Conservation (phyloP, 2,329 filamentous ascomycete species). For the Iodosphaeria phyllophila region DNA sequence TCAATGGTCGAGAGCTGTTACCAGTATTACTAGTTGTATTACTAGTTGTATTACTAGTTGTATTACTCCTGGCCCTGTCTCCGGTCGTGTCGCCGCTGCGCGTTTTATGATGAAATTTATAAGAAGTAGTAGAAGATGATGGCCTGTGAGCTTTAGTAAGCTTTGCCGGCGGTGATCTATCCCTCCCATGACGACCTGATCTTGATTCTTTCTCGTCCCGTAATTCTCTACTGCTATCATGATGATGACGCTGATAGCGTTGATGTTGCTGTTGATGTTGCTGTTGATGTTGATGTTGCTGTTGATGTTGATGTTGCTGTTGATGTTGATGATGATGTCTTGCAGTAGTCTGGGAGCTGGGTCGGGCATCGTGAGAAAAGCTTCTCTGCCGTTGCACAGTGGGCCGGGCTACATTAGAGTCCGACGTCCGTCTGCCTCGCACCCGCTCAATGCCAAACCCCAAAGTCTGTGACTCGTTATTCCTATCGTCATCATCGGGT, state of each 20-base stretch:
- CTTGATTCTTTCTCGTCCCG: neutral
- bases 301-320: too few relatives aligned
- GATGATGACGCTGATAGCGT: too few relatives aligned
- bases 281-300: too few relatives aligned
- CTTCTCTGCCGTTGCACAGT: conserved; percentile 28
- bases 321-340: too few relatives aligned
- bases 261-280: too few relatives aligned
- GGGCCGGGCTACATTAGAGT: conserved; percentile 44
- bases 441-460: conserved; percentile 41
- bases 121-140: too few relatives aligned
- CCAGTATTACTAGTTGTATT: too few relatives aligned
- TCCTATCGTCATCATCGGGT: conserved; percentile 32
- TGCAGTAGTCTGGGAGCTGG: conserved; percentile 47
- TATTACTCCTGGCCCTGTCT: too few relatives aligned
- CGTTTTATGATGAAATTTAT: too few relatives aligned
- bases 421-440: conserved; percentile 45
- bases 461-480: conserved; percentile 26
- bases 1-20: conserved; percentile 11
- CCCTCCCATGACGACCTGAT: too few relatives aligned
- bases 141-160: conserved; percentile 23
- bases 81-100: too few relatives aligned
- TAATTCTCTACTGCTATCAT: conserved; percentile 43
- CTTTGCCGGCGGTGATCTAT: conserved; percentile 9
- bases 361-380: conserved; percentile 37
- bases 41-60: too few relatives aligned